These are phyloP conservation scores for Aspergillus sp. DNA, from an alignment of 2,329 filamentous ascomycete species.

Conservation along the genomic window DNA sequence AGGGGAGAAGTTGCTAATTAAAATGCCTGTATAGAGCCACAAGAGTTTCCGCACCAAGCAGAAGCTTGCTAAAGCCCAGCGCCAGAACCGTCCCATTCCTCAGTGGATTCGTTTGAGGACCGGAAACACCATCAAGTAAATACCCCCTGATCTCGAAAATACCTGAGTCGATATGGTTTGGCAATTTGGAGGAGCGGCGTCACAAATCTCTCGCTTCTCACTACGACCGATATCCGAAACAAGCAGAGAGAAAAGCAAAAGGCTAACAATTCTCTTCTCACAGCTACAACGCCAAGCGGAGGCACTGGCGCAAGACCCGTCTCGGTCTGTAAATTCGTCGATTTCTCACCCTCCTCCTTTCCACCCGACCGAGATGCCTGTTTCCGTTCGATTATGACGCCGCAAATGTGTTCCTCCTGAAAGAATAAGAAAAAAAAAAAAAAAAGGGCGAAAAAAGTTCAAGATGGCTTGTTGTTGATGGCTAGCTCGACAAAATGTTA, in stretches of 20 bases:
- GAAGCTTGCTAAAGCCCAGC: conserved; percentile 99
- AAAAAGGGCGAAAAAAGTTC: conserved; percentile 9
- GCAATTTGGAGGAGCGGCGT: neutral
- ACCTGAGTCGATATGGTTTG: neutral
- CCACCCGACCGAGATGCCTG: conserved; percentile 28
- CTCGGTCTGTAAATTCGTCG: conserved; percentile 78
- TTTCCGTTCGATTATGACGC: conserved; percentile 23
- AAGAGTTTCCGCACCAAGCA: conserved; percentile 99
- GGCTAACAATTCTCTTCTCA: conserved; percentile 6
- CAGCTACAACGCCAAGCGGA: conserved; percentile 99
- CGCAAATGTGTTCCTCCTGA: neutral
- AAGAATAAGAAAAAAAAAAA: neutral
- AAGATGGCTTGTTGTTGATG: conserved; percentile 7
- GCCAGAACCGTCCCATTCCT: conserved; percentile 99
- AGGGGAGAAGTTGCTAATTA: conserved; percentile 4
- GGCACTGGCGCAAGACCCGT: conserved; percentile 99
- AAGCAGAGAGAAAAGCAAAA: conserved; percentile 1
- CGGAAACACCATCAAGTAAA: conserved; percentile 98
- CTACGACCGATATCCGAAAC: neutral
- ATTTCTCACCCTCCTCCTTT: conserved; percentile 36
- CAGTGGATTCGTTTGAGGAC: conserved; percentile 99
- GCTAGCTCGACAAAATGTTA: neutral
- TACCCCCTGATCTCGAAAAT: conserved; percentile 15
- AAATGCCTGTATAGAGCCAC: conserved; percentile 64
- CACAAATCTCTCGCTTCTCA: no score